phyloP scores from a whole-genome alignment of 2,329 filamentous ascomycete genomes.

The Diaporthe batatas region DNA sequence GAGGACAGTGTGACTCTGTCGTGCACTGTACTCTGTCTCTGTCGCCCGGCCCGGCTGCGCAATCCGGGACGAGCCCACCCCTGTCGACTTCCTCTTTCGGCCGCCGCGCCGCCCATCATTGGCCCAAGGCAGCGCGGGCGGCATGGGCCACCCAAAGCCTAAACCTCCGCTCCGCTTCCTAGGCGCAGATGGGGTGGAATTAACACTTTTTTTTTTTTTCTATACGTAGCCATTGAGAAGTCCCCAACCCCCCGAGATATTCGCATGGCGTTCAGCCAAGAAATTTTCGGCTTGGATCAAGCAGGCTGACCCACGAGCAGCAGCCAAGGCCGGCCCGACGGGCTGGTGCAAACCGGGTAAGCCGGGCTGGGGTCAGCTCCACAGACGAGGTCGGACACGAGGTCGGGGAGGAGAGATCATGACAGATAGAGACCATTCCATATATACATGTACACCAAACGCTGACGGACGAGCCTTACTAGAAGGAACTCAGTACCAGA shows the following conservation, averaged over 20 bases:
- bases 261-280: not conserved
- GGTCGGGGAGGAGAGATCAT: too few species aligned
- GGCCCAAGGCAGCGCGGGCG: not conserved
- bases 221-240: not conserved
- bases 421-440: not conserved
- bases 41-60: not conserved
- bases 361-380: not conserved
- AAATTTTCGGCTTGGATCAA: not conserved
- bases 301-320: not conserved
- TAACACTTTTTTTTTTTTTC: not conserved
- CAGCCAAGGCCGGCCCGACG: too few species aligned
- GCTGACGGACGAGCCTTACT: not conserved
- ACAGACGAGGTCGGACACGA: not conserved
- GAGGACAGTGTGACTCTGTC: not conserved
- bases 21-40: not conserved
- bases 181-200: not conserved
- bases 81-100: conserved; percentile 15
- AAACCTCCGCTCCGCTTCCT: not conserved
- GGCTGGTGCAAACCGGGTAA: not conserved
- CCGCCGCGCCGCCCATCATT: not conserved
- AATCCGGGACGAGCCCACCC: not conserved
- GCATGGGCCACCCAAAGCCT: not conserved
- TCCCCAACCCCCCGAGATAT: too few species aligned
- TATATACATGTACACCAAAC: not conserved
- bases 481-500: not conserved